Evolutionary conservation across 2,329 filamentous ascomycete species (phyloP).

Genomic region (Fusarium lyarnte): DNA sequence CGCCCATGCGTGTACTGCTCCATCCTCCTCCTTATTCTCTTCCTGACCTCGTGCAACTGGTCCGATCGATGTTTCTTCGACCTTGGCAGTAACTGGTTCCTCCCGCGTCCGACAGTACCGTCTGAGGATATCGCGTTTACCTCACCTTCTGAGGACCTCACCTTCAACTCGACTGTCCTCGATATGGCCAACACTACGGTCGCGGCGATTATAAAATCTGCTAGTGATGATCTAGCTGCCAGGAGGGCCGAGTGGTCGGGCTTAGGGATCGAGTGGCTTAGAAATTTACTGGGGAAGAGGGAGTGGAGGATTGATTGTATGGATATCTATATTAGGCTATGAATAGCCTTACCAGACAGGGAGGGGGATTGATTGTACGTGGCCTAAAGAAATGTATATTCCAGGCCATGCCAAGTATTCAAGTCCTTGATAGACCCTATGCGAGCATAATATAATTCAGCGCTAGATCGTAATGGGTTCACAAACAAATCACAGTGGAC

Average conservation of each 20-base stretch:
- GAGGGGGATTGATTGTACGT: background rate
- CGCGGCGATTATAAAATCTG: slow-evolving; percentile 72
- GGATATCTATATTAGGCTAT: slow-evolving; percentile 85
- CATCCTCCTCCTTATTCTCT: slow-evolving; percentile 92
- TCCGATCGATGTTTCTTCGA: slow-evolving; percentile 93
- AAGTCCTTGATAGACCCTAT: background rate
- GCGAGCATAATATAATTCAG: background rate
- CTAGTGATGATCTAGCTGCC: slow-evolving; percentile 68
- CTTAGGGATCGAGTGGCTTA: slow-evolving; percentile 85
- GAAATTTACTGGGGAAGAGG: slow-evolving; percentile 80
- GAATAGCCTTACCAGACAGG: background rate
- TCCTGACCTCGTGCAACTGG: slow-evolving; percentile 91
- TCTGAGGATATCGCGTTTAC: slow-evolving; percentile 36
- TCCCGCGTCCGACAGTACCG: slow-evolving; percentile 67
- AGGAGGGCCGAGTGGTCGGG: slow-evolving; percentile 75
- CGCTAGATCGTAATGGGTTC: slow-evolving; percentile 2
- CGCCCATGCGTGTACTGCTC: slow-evolving; percentile 98
- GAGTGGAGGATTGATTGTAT: slow-evolving; percentile 94
- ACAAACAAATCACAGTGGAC: background rate
- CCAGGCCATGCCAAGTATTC: background rate
- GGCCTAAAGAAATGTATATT: slow-evolving; percentile 16
- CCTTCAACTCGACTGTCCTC: slow-evolving; percentile 60
- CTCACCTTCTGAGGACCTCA: slow-evolving; percentile 37
- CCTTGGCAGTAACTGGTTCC: slow-evolving; percentile 91
- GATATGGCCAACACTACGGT: slow-evolving; percentile 76